A percentile compares a stretch with the other conserved stretches of the same genome.
Evolutionary conservation across 179 eudicot genomes (phyloP).

Genomic region (Silene vulgaris): DNA sequence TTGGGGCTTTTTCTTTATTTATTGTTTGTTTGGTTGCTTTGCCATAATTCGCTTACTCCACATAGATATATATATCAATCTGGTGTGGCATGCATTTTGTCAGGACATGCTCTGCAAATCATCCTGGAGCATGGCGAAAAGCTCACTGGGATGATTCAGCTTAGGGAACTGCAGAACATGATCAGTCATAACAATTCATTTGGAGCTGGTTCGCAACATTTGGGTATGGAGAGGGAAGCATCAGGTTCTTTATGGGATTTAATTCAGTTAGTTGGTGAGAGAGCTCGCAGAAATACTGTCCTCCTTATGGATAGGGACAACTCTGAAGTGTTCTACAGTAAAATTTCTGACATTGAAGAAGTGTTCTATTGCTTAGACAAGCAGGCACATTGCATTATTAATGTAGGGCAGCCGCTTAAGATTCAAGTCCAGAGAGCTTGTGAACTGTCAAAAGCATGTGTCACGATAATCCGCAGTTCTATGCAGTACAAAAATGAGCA

Average conservation of each 20-base stretch:
- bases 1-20: neutral
- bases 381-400: conserved; percentile 54
- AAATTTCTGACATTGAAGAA: conserved; percentile 84
- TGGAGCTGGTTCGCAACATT: conserved; percentile 37
- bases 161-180: conserved; percentile 68
- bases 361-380: conserved; percentile 70
- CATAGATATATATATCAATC: conserved; percentile 1
- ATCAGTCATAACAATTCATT: conserved; percentile 53
- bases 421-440: conserved; percentile 73
- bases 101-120: conserved; percentile 79
- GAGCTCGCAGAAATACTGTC: conserved; percentile 76
- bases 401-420: conserved; percentile 48
- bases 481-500: conserved; percentile 68
- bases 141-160: conserved; percentile 78
- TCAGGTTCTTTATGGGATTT: conserved; percentile 92
- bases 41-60: neutral
- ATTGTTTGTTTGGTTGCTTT: neutral
- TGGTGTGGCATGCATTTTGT: conserved; percentile 11
- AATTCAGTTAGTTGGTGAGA: conserved; percentile 90
- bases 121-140: conserved; percentile 98
- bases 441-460: conserved; percentile 79
- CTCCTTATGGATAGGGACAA: conserved; percentile 97
- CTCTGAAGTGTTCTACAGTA: conserved; percentile 93
- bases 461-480: conserved; percentile 53
- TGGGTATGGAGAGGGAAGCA: conserved; percentile 41